Conservation (phyloP, 306 rosid genomes). For the barrel medic (Medicago truncatula) region DNA sequence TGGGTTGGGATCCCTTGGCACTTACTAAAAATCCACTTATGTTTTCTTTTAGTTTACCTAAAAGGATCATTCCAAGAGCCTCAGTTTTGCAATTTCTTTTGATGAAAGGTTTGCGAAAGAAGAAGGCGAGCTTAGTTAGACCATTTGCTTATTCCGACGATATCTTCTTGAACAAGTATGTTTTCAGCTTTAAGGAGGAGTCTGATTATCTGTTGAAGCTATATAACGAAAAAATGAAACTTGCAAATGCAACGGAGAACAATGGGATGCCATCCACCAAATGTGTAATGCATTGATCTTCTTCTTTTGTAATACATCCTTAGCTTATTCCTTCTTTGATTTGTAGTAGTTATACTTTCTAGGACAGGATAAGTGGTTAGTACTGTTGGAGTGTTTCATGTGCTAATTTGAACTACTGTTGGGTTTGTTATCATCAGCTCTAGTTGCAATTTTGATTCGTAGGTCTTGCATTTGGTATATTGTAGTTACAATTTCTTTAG, state of each 20-base stretch:
- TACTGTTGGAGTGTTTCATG: not conserved
- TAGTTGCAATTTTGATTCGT: too few species aligned
- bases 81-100: constrained; percentile 39
- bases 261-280: not conserved
- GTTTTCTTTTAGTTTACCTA: constrained; percentile 46
- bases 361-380: not conserved
- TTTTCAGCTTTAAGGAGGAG: not conserved
- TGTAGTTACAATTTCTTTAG: too few species aligned
- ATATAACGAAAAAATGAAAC: not conserved
- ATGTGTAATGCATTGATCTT: not conserved
- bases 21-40: not conserved
- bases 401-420: too few species aligned
- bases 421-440: too few species aligned
- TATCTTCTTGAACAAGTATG: not conserved
- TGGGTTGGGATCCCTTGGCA: constrained; percentile 41
- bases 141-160: constrained; percentile 11
- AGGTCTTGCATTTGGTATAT: too few species aligned
- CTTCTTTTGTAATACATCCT: too few species aligned
- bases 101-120: constrained; percentile 46
- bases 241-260: not conserved
- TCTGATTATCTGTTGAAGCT: not conserved
- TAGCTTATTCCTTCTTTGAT: not conserved
- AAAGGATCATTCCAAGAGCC: constrained; percentile 54
- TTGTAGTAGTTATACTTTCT: not conserved
- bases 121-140: constrained; percentile 2